Evolutionary conservation across 257 asterid species (phyloP).

Genomic region (Mentha longifolia): DNA sequence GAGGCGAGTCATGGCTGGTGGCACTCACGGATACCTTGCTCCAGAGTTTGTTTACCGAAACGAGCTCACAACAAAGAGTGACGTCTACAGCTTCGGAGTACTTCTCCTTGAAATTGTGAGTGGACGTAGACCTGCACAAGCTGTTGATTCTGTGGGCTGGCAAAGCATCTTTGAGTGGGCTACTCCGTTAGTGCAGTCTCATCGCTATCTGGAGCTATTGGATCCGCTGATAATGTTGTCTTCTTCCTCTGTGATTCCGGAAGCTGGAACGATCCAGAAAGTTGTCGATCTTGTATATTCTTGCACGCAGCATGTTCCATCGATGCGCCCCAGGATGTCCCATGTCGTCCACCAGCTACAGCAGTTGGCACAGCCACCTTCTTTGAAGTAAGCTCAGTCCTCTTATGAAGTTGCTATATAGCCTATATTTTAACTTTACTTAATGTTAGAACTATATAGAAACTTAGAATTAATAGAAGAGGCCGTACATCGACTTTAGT

Average conservation of each 20-base stretch:
- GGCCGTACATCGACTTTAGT: not conserved
- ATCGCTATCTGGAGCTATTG: constrained; percentile 80
- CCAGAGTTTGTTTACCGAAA: constrained; percentile 95
- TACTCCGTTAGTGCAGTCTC: constrained; percentile 89
- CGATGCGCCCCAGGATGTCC: constrained; percentile 98
- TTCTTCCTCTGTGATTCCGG: constrained; percentile 77
- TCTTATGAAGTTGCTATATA: not conserved
- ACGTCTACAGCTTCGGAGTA: constrained; percentile 98
- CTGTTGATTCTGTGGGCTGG: constrained; percentile 96
- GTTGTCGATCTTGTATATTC: constrained; percentile 96
- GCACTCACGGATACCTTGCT: constrained; percentile 98
- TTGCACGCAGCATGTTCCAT: constrained; percentile 97
- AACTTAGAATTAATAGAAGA: not conserved
- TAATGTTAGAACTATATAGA: constrained; percentile 1
- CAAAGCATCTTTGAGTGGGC: constrained; percentile 99
- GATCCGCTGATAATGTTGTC: constrained; percentile 83
- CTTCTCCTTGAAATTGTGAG: constrained; percentile 89
- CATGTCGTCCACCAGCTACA: constrained; percentile 97
- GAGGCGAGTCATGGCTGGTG: constrained; percentile 96
- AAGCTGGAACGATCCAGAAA: constrained; percentile 76
- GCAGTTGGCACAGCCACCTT: constrained; percentile 71
- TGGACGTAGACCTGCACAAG: constrained; percentile 96
- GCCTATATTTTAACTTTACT: not conserved
- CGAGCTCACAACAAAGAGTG: constrained; percentile 96
- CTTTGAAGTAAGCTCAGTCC: constrained; percentile 47